A percentile compares a stretch with the other conserved stretches of the same genome.
phyloP scores from a whole-genome alignment of 768 basidiomycete species.

The Pholiota conissans region DNA sequence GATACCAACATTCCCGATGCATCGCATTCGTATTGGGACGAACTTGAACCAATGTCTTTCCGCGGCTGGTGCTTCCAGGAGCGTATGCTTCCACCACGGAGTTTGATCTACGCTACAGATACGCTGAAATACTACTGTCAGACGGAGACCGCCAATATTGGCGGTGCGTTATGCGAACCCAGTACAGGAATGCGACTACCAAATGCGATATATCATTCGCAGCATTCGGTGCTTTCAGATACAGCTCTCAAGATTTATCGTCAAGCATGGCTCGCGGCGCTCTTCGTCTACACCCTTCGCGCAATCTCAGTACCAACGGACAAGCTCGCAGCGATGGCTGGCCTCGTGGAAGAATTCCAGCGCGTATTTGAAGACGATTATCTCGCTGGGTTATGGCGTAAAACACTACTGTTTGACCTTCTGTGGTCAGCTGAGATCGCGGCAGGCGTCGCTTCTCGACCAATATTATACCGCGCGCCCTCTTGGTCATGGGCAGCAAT shows the following conservation, averaged over 20 bases:
- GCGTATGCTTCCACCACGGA: slow-evolving; percentile 6
- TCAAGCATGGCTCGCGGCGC: slow-evolving; percentile 3
- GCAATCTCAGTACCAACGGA: neutral
- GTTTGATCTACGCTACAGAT: slow-evolving; percentile 7
- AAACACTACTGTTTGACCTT: slow-evolving; percentile 5
- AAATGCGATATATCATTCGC: neutral
- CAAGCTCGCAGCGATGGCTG: slow-evolving; percentile 3
- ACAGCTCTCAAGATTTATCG: slow-evolving; percentile 4
- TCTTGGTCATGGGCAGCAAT: slow-evolving; percentile 12
- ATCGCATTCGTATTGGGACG: slow-evolving; percentile 6
- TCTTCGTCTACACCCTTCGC: neutral
- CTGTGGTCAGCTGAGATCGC: neutral
- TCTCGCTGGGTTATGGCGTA: slow-evolving; percentile 2
- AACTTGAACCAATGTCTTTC: slow-evolving; percentile 7
- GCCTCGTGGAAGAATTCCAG: slow-evolving; percentile 3
- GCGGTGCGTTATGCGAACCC: slow-evolving; percentile 7
- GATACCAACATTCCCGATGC: slow-evolving; percentile 7
- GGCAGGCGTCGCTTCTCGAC: neutral
- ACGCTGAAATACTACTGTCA: slow-evolving; percentile 11
- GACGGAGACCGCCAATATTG: slow-evolving; percentile 9
- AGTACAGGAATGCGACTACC: slow-evolving; percentile 5
- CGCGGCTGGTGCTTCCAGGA: slow-evolving; percentile 11
- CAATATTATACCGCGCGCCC: slow-evolving; percentile 5
- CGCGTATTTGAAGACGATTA: neutral
- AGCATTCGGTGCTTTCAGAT: neutral